phyloP scores from a whole-genome alignment of 139 green algal species.

The Coelastrella sp. region DNA sequence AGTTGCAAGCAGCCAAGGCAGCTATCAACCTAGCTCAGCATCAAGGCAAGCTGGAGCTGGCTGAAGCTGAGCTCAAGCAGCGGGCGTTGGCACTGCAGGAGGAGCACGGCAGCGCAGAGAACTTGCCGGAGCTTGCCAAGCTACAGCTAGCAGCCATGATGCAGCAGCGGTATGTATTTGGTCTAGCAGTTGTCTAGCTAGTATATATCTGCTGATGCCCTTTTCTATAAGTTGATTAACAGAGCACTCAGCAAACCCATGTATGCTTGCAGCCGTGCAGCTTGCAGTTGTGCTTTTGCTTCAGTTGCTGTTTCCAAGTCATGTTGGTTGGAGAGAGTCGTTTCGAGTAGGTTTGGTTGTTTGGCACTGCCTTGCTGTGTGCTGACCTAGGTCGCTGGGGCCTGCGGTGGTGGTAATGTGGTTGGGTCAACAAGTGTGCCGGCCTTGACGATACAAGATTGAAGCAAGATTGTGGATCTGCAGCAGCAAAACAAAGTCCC shows the following conservation, averaged over 20 bases:
- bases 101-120: slow-evolving; percentile 21
- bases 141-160: slow-evolving; percentile 44
- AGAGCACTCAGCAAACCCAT: neutral
- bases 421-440: no score
- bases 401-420: no score
- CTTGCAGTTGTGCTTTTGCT: no score
- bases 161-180: slow-evolving; percentile 25
- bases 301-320: no score
- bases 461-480: no score
- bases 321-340: no score
- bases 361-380: no score
- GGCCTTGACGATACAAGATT: no score
- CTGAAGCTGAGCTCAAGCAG: slow-evolving; percentile 33
- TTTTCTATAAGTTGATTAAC: neutral
- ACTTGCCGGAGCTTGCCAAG: slow-evolving; percentile 34
- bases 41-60: slow-evolving; percentile 32
- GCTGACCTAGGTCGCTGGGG: no score
- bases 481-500: no score
- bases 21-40: slow-evolving; percentile 44
- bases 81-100: slow-evolving; percentile 34
- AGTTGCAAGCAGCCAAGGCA: slow-evolving; percentile 44
- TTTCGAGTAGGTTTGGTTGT: no score
- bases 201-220: neutral
- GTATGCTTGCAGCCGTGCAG: neutral
- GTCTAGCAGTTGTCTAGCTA: neutral